These are phyloP conservation scores for Neonectria magnoliae DNA, from an alignment of 2,329 filamentous ascomycete species.

Conservation along the genomic window DNA sequence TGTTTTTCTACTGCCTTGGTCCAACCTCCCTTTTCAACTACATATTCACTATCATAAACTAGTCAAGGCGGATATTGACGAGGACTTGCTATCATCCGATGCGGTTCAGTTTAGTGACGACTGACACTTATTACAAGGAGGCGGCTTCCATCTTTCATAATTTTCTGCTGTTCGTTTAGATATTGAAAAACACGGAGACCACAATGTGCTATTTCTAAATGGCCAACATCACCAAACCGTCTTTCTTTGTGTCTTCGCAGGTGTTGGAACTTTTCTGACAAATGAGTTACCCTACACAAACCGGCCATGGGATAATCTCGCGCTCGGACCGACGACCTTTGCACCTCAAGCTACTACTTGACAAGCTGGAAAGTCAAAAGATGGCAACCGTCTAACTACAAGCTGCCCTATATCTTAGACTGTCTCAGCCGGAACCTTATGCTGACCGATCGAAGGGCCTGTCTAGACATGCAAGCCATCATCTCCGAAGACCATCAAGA, in stretches of 20 bases:
- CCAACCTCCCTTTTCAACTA: not conserved
- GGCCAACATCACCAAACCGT: not conserved
- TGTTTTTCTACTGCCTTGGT: not conserved
- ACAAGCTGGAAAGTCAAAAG: not conserved
- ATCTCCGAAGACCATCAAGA: slow-evolving; percentile 1
- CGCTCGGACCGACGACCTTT: not conserved
- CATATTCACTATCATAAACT: not conserved
- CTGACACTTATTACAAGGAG: too few relatives aligned
- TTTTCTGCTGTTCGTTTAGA: too few relatives aligned
- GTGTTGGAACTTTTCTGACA: not conserved
- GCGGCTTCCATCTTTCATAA: too few relatives aligned
- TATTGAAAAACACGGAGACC: not conserved
- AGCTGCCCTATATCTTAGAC: slow-evolving; percentile 2
- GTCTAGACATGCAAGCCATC: not conserved
- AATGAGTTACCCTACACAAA: slow-evolving; percentile 13
- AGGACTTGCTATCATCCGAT: too few relatives aligned
- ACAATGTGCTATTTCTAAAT: not conserved
- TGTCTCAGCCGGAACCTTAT: slow-evolving; percentile 10
- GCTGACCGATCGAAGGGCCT: not conserved
- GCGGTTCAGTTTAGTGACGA: too few relatives aligned
- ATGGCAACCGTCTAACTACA: not conserved
- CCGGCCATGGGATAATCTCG: not conserved
- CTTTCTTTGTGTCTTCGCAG: not conserved
- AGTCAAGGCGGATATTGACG: too few relatives aligned
- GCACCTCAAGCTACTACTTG: not conserved